Evolutionary conservation across 352 stramenopile genomes (phyloP), one percentile per base, ranked within the genome.

Genomic region (Phytophthora citrophthora): DNA sequence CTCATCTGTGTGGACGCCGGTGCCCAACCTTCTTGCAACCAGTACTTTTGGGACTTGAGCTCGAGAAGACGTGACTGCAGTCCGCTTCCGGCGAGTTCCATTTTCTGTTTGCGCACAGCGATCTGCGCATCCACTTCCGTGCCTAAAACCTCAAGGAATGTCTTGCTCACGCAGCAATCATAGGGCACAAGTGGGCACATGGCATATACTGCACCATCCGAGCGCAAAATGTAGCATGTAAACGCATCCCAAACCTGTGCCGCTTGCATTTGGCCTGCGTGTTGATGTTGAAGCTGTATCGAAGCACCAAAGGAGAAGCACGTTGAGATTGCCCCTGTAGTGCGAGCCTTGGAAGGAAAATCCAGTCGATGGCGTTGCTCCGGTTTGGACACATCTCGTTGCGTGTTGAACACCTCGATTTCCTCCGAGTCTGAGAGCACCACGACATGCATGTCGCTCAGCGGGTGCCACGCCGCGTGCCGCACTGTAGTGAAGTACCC

Each of bases 41-140:
- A 94, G 70, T 92, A 92, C 65, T 91, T 90, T 43, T 94, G 86
- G 18, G 86, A 91, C 70, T 92, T 93, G 38, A 94, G 74, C 56
- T 88, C 78, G 0, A 78, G 70, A 20, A 93, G 54, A 10, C 67
- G 66, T 29, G 64, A 61, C 26, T 86, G 63, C 11, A 88, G 44
- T 32, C 45, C 46, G 20, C 24, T 65, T 24, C 54, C 61, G 48
- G 24, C 27, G 4, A 29, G 40, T 3, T 70, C 44, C 41, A 72
- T 62, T 41, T 83, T 81, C 48, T 74, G 72, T 51, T 91, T 89
- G 52, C 70, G 75, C 18, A 90, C 49, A 26, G 61, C 24, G 9
- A 94, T 71, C 43, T 82, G 84, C 7, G 73, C 82, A 43, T 91
- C 76, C 34, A 93, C 79, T 57, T 93, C 81, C 40, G 54, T 81